Evolutionary conservation across 805 yeast species (phyloP).

Genomic region (Metschnikowia lochheadii): DNA sequence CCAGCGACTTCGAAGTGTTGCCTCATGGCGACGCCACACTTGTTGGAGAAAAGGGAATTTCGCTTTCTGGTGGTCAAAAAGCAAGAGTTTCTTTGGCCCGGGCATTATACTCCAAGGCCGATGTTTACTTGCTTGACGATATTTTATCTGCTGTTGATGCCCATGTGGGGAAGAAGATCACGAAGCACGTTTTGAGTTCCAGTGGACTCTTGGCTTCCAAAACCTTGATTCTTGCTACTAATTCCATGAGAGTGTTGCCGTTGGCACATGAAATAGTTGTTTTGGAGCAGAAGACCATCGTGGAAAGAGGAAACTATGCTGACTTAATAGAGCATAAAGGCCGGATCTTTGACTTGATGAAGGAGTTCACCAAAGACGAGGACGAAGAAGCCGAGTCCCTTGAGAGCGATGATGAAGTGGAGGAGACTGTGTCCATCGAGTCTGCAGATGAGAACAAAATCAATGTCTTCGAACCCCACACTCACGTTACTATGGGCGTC

Average conservation of each 20-base stretch:
- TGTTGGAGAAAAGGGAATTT: slow-evolving; percentile 60
- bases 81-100: slow-evolving; percentile 64
- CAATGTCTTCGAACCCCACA: slow-evolving; percentile 7
- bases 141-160: slow-evolving; percentile 70
- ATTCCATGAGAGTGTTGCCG: slow-evolving; percentile 50
- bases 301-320: slow-evolving; percentile 53
- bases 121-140: slow-evolving; percentile 60
- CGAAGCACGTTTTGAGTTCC: slow-evolving; percentile 43
- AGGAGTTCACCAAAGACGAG: slow-evolving; percentile 28
- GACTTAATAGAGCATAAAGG: slow-evolving; percentile 41
- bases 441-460: slow-evolving; percentile 9
- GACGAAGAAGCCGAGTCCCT: slow-evolving; percentile 11
- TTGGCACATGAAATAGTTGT: slow-evolving; percentile 60
- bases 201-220: slow-evolving; percentile 50
- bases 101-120: slow-evolving; percentile 61
- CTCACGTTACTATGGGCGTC: slow-evolving; percentile 20
- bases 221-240: slow-evolving; percentile 56
- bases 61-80: slow-evolving; percentile 61
- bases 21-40: slow-evolving; percentile 53
- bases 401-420: slow-evolving; percentile 12
- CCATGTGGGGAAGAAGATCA: slow-evolving; percentile 57
- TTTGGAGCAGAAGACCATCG: slow-evolving; percentile 49
- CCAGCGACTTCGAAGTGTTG: slow-evolving; percentile 43
- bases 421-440: slow-evolving; percentile 5
- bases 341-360: slow-evolving; percentile 30